Evolutionary conservation across 2,329 filamentous ascomycete genomes (phyloP).

Genomic region (Beauveria bassiana): DNA sequence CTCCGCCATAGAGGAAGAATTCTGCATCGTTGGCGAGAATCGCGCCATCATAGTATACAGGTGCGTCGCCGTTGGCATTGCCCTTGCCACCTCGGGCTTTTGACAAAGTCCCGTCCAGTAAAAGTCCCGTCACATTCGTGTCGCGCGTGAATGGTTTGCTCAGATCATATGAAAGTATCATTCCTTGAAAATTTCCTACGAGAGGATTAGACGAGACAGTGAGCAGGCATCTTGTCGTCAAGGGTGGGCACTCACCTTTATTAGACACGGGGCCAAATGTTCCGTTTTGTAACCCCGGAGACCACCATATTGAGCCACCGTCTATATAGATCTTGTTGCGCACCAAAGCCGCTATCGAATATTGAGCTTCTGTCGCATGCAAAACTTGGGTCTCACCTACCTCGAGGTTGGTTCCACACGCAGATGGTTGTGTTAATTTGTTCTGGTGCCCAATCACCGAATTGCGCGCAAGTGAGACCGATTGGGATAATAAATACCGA

Average conservation of each 20-base stretch:
- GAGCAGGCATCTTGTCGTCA: slow-evolving; percentile 1
- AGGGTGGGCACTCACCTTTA: slow-evolving; percentile 30
- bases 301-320: slow-evolving; percentile 51
- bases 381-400: slow-evolving; percentile 19
- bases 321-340: slow-evolving; percentile 59
- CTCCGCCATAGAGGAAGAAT: slow-evolving; percentile 58
- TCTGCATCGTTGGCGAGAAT: slow-evolving; percentile 58
- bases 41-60: slow-evolving; percentile 53
- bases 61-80: slow-evolving; percentile 45
- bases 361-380: background rate
- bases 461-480: slow-evolving; percentile 28
- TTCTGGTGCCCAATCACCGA: slow-evolving; percentile 37
- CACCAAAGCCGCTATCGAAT: slow-evolving; percentile 42
- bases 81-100: slow-evolving; percentile 39
- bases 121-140: slow-evolving; percentile 44
- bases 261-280: slow-evolving; percentile 17
- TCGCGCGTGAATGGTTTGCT: slow-evolving; percentile 44
- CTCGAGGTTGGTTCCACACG: slow-evolving; percentile 42
- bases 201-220: background rate
- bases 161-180: slow-evolving; percentile 52
- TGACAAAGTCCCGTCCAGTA: slow-evolving; percentile 34
- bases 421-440: slow-evolving; percentile 55
- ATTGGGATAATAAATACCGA: background rate
- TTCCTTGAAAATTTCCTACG: slow-evolving; percentile 43
- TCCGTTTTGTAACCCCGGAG: slow-evolving; percentile 40